Evolutionary conservation across 345 rosid genomes (phyloP).

Genomic region (Reutealis trisperma): DNA sequence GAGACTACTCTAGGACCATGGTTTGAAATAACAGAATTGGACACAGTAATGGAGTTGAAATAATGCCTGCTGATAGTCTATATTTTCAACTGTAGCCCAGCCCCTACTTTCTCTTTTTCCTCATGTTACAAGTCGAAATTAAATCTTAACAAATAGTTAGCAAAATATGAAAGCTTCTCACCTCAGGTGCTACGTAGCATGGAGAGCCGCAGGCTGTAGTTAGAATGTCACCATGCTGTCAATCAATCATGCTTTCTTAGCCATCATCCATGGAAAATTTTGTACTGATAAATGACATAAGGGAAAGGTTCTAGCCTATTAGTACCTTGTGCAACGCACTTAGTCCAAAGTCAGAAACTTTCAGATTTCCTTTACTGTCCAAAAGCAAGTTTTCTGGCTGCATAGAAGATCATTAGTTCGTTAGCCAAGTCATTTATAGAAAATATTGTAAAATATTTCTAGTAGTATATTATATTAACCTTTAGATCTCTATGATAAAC

Average conservation of each 20-base stretch:
- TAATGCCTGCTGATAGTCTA: too few species aligned
- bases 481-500: conserved; percentile 91
- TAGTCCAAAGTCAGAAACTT: conserved; percentile 87
- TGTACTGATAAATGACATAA: background rate
- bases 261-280: background rate
- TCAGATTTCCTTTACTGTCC: conserved; percentile 67
- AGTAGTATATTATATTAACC: conserved; percentile 34
- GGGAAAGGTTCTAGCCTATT: background rate
- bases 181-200: conserved; percentile 94
- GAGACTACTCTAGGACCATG: too few species aligned
- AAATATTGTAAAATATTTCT: background rate
- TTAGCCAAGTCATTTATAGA: background rate
- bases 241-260: conserved; percentile 20
- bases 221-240: conserved; percentile 73
- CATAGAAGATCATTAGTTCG: conserved; percentile 14
- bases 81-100: background rate
- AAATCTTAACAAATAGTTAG: background rate
- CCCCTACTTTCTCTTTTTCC: background rate
- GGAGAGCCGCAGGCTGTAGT: conserved; percentile 97
- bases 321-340: conserved; percentile 71
- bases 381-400: conserved; percentile 93
- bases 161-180: conserved; percentile 23
- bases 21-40: too few species aligned
- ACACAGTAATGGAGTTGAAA: too few species aligned
- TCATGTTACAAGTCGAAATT: background rate